Evolutionary conservation across 495 filamentous ascomycete species (phyloP).

Genomic region (Hypoxylon trugodes): DNA sequence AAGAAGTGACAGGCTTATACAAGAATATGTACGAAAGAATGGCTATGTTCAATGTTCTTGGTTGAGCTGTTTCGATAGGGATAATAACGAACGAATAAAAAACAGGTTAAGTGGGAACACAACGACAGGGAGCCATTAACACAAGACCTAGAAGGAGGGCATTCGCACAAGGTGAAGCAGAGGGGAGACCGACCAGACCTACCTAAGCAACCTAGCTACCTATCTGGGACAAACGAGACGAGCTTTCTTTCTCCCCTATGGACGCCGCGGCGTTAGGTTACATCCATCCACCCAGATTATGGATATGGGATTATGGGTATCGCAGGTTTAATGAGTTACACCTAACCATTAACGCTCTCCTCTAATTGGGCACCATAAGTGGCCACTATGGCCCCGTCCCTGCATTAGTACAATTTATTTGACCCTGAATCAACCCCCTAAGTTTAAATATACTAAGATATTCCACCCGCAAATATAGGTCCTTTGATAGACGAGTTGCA

Average conservation of each 20-base stretch:
- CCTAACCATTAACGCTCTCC: conserved; percentile 17
- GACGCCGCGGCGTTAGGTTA: conserved; percentile 33
- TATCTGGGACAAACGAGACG: background rate
- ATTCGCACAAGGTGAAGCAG: conserved; percentile 26
- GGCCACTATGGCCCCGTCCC: conserved; percentile 25
- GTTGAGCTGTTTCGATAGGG: conserved; percentile 1
- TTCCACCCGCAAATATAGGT: conserved; percentile 1
- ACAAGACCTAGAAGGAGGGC: conserved; percentile 22
- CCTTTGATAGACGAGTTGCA: background rate
- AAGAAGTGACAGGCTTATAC: conserved; percentile 22
- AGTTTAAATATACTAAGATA: background rate
- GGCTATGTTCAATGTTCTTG: conserved; percentile 7
- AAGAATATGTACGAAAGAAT: conserved; percentile 13
- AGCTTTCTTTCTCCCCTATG: conserved; percentile 23
- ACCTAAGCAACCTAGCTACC: too few relatives aligned
- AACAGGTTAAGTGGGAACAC: conserved; percentile 15
- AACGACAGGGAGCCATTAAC: conserved; percentile 5
- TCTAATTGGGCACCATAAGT: conserved; percentile 24
- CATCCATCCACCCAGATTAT: conserved; percentile 30
- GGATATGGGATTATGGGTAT: too few relatives aligned
- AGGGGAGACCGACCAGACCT: too few relatives aligned
- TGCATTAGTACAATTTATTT: conserved; percentile 34
- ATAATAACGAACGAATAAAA: conserved; percentile 24
- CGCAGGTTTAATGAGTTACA: conserved; percentile 31
- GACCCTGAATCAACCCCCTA: background rate